These are phyloP conservation scores for Trichoderma guizhouense DNA, from an alignment of 2,329 filamentous ascomycete genomes.

Conservation along the genomic window DNA sequence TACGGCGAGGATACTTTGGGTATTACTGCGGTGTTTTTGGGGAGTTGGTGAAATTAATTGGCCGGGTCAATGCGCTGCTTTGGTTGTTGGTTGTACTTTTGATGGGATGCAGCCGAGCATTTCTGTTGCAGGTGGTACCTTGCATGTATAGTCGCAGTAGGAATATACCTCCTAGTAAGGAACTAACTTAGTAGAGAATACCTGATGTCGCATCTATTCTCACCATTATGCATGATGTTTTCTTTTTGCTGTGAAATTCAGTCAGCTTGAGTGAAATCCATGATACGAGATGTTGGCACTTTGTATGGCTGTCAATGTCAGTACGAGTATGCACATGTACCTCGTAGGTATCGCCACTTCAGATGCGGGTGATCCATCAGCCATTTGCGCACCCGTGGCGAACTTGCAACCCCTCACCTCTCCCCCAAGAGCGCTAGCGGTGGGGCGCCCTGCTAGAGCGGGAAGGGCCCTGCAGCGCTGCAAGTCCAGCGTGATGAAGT, in stretches of 20 bases:
- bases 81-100: neutral
- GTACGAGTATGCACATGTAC: neutral
- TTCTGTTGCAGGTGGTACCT: neutral
- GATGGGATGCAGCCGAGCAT: neutral
- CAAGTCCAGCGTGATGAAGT: neutral
- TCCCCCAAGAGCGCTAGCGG: neutral
- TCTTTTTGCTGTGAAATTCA: too few relatives aligned
- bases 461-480: constrained; percentile 10
- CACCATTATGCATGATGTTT: too few relatives aligned
- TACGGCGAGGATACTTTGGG: neutral
- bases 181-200: neutral
- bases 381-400: neutral
- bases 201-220: neutral
- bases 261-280: too few relatives aligned
- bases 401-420: constrained; percentile 11
- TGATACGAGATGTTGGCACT: neutral
- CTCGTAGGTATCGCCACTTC: neutral
- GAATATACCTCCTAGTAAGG: neutral
- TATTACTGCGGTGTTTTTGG: neutral
- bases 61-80: neutral
- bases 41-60: neutral
- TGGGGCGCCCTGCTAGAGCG: neutral
- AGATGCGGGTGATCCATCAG: neutral
- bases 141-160: neutral
- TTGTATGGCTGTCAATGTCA: neutral